Conservation (phyloP, 108 stramenopile species). For the Nitzschia sp. region DNA sequence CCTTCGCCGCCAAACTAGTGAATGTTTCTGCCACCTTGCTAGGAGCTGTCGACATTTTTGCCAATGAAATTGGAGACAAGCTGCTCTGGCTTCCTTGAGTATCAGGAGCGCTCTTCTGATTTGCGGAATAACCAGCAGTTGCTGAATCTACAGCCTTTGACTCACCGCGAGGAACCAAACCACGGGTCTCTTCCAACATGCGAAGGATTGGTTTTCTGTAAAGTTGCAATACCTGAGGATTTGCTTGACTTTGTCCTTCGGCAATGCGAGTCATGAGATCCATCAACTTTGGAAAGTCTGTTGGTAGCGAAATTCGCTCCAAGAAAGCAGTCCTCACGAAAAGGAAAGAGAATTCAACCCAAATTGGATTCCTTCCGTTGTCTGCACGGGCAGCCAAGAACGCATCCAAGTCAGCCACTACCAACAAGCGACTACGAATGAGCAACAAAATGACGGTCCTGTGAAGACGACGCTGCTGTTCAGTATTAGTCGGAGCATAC, state of each 20-base stretch:
- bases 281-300: slow-evolving; percentile 82
- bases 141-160: slow-evolving; percentile 2
- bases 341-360: slow-evolving; percentile 89
- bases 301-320: slow-evolving; percentile 71
- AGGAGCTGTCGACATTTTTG: slow-evolving; percentile 53
- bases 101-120: neutral
- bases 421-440: slow-evolving; percentile 77
- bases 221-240: slow-evolving; percentile 57
- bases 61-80: slow-evolving; percentile 60
- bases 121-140: neutral
- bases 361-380: slow-evolving; percentile 76
- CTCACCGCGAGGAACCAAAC: slow-evolving; percentile 13
- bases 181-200: slow-evolving; percentile 79
- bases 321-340: slow-evolving; percentile 84
- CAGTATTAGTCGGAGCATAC: slow-evolving; percentile 86
- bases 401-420: slow-evolving; percentile 75
- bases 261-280: slow-evolving; percentile 82
- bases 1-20: slow-evolving; percentile 57
- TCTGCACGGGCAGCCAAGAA: slow-evolving; percentile 85
- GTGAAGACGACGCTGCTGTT: slow-evolving; percentile 85
- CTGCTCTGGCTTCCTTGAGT: slow-evolving; percentile 41
- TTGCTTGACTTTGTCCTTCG: slow-evolving; percentile 71
- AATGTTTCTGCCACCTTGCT: slow-evolving; percentile 69
- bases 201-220: slow-evolving; percentile 77
- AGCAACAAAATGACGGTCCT: slow-evolving; percentile 88